Evolutionary conservation across 2,329 filamentous ascomycete species (phyloP).

Genomic region (Claviceps purpurea): DNA sequence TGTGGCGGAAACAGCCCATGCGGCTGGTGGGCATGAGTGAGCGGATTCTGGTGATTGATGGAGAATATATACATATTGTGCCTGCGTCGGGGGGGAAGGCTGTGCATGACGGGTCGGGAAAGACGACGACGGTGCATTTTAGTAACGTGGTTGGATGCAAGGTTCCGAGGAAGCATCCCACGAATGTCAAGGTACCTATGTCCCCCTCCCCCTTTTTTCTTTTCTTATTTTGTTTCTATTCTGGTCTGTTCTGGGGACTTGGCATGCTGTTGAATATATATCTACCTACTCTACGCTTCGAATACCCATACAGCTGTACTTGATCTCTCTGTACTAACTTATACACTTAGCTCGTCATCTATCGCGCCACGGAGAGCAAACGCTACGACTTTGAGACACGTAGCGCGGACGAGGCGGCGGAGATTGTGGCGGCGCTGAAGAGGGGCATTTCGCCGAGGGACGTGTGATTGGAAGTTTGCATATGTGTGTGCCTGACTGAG

Average conservation of each 20-base stretch:
- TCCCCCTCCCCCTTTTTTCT: conserved; percentile 3
- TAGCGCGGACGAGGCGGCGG: conserved; percentile 56
- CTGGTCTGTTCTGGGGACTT: no score
- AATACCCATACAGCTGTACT: no score
- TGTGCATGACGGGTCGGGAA: conserved; percentile 48
- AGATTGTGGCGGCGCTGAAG: conserved; percentile 67
- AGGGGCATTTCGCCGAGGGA: conserved; percentile 55
- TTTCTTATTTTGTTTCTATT: not conserved
- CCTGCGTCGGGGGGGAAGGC: conserved; percentile 55
- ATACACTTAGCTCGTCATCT: conserved; percentile 47
- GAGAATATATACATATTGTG: conserved; percentile 79
- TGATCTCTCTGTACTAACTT: conserved; percentile 1
- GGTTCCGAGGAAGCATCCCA: conserved; percentile 65
- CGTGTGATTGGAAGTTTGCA: conserved; percentile 16
- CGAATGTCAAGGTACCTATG: conserved; percentile 65
- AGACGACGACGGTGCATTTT: conserved; percentile 72
- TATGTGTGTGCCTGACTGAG: no score
- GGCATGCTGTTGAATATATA: no score
- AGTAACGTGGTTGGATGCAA: conserved; percentile 73
- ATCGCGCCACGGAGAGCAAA: conserved; percentile 63
- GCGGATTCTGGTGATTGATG: conserved; percentile 65
- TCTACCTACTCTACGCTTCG: no score
- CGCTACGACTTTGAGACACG: conserved; percentile 77
- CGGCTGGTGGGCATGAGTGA: conserved; percentile 65
- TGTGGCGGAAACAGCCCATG: conserved; percentile 74